These are phyloP conservation scores for Benincasa hispida DNA, from an alignment of 306 rosid species.

Conservation along the genomic window DNA sequence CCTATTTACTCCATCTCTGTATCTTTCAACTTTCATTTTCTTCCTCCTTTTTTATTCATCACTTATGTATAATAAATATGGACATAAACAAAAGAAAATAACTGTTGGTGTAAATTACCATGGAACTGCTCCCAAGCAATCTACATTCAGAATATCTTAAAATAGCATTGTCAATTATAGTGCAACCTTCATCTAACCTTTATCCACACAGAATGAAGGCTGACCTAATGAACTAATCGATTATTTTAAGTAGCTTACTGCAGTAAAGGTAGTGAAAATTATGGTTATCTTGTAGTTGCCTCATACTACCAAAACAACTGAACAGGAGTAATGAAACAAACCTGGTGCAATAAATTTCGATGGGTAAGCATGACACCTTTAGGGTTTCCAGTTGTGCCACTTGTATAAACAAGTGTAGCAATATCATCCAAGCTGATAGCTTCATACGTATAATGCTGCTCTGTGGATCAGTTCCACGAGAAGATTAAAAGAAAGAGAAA, in stretches of 20 bases:
- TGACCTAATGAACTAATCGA: background rate
- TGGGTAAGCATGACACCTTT: conserved; percentile 95
- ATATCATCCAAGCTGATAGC: conserved; percentile 62
- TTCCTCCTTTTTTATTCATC: background rate
- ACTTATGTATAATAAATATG: background rate
- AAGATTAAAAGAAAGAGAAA: background rate
- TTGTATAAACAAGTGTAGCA: conserved; percentile 84
- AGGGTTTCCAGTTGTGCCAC: conserved; percentile 94
- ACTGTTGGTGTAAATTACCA: background rate
- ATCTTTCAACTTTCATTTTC: background rate
- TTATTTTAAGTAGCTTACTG: background rate
- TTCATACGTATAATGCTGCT: conserved; percentile 31
- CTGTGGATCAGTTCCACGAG: conserved; percentile 27
- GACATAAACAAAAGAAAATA: background rate
- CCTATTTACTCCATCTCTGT: background rate
- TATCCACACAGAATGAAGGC: background rate
- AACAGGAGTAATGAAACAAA: conserved; percentile 19
- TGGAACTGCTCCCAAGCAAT: background rate
- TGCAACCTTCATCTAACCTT: background rate
- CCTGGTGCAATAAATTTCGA: conserved; percentile 90
- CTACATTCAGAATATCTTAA: background rate
- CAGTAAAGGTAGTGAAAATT: conserved; percentile 2
- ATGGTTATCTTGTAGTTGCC: background rate
- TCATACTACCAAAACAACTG: conserved; percentile 1
- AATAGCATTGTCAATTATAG: background rate